Base-by-base conservation (phyloP, 2,329 filamentous ascomycete genomes). In the Endoconidiophora polonica region DNA sequence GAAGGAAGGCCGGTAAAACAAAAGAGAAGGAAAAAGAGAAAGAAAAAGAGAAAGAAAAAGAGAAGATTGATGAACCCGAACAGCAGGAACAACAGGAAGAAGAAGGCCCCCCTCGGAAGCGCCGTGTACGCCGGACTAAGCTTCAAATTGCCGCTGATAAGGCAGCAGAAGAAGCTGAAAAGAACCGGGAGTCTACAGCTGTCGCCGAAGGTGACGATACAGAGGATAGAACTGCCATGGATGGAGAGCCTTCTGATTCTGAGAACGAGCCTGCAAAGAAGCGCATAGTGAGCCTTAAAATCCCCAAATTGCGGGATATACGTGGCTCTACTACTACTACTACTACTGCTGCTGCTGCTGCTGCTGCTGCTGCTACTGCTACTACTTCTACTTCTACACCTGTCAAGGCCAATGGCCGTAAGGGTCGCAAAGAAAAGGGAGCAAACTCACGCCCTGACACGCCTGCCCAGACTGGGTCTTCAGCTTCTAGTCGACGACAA, bases 41-140 rank as follows among this genome's bases (percentile, higher is more conserved):
- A 37, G 38, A 36, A 10, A 12, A 5, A 20, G 39, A 42, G 16
- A 42, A 42, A 22, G 44, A 52, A 4, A 41, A 50, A 37, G 55
- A 56, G 16, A 52, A 56, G 37, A 57, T 58, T 9, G 54, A 56
- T 22, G 55, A 56, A 20, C 46, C 56, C 16, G 59, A 61, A 61
- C 16, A 18, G 16, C 16, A 18, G 16, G 16, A 18, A 48, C 58
- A 55, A 6, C 55, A 57, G n/a, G 60, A 58, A 42, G 61, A 64
- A 26, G 63, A 60, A 52, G 52, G 61, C 29, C 56, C 63, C 44
- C 65, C 60, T 18, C 60, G 66, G 16, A 64, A 72, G 57, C 47
- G 46, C 12, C 51, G 51, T 6, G 39, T 44, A 6, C 51, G 51
- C 12, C 38, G 51, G 6, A 53, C 47, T 4, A 50, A 50, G 43